A percentile compares a stretch with the other conserved stretches of the same genome.
These are phyloP conservation scores for Sporisorium exsertum DNA, from an alignment of 1,284 basidiomycete species.

Conservation along the genomic window DNA sequence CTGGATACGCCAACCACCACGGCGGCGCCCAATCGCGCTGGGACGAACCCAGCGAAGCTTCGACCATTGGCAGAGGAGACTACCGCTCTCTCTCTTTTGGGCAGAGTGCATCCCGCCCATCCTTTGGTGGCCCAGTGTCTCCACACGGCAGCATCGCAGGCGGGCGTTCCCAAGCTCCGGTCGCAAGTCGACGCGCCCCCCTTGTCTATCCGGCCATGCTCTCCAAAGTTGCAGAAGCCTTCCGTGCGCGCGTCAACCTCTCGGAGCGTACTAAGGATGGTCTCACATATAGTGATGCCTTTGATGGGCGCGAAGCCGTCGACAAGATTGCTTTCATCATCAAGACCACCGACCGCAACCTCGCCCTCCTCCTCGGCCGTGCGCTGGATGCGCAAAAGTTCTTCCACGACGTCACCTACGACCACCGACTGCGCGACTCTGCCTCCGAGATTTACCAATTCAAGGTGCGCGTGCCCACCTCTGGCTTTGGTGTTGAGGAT, in stretches of 20 bases:
- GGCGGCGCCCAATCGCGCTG: constrained; percentile 18
- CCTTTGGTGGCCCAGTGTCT: constrained; percentile 30
- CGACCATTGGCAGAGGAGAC: constrained; percentile 40
- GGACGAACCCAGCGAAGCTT: constrained; percentile 30
- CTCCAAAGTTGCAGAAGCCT: constrained; percentile 92
- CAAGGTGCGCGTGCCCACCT: constrained; percentile 77
- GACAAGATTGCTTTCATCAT: constrained; percentile 97
- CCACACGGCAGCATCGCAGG: constrained; percentile 46
- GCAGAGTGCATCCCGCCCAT: constrained; percentile 30
- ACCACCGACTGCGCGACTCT: constrained; percentile 92
- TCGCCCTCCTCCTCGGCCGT: constrained; percentile 91
- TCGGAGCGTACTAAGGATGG: constrained; percentile 91
- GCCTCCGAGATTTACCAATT: constrained; percentile 94
- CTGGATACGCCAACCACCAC: constrained; percentile 39
- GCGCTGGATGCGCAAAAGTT: constrained; percentile 98
- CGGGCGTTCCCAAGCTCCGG: constrained; percentile 5
- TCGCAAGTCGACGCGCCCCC: constrained; percentile 46
- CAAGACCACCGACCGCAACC: constrained; percentile 95
- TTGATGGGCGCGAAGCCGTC: constrained; percentile 96
- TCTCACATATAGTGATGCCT: constrained; percentile 93
- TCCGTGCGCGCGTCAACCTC: constrained; percentile 83
- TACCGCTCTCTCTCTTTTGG: constrained; percentile 52
- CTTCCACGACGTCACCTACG: constrained; percentile 99
- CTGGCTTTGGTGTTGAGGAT: constrained; percentile 66
- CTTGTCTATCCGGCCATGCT: constrained; percentile 92